phyloP scores from a whole-genome alignment of 805 yeast genomes.

The Tetrapisispora namnaoensis region DNA sequence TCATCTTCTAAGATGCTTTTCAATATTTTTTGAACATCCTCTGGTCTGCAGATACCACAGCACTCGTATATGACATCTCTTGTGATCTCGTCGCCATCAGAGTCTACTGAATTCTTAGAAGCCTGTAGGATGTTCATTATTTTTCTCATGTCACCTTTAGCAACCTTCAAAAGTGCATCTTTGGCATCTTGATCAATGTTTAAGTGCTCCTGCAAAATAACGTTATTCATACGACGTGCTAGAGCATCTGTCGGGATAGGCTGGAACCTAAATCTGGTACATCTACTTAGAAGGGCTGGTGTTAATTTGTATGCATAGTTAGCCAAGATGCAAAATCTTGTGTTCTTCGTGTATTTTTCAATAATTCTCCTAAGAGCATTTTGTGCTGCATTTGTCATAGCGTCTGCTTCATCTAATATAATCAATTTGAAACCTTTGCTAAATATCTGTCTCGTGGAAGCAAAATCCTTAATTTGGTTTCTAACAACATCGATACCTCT shows the following conservation, averaged over 20 bases:
- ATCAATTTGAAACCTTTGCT: conserved; percentile 76
- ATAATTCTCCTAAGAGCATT: conserved; percentile 71
- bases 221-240: conserved; percentile 54
- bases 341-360: conserved; percentile 87
- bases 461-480: conserved; percentile 92
- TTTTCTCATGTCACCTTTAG: conserved; percentile 95
- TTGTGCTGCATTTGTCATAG: conserved; percentile 84
- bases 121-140: conserved; percentile 92
- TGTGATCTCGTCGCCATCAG: conserved; percentile 42
- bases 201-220: conserved; percentile 59
- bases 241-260: conserved; percentile 69
- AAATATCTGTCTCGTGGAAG: conserved; percentile 90
- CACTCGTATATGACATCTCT: conserved; percentile 81
- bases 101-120: conserved; percentile 65
- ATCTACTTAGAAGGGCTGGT: conserved; percentile 89
- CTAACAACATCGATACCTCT: conserved; percentile 98
- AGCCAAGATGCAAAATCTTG: conserved; percentile 92
- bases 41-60: conserved; percentile 91
- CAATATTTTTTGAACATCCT: conserved; percentile 64
- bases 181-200: conserved; percentile 50
- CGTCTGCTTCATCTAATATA: conserved; percentile 92
- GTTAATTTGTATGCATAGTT: conserved; percentile 92
- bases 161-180: conserved; percentile 53
- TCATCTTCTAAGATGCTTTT: conserved; percentile 76
- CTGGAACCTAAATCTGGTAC: conserved; percentile 88